Conservation (phyloP, 78 protist species). For the Chrysochromulina parva region DNA sequence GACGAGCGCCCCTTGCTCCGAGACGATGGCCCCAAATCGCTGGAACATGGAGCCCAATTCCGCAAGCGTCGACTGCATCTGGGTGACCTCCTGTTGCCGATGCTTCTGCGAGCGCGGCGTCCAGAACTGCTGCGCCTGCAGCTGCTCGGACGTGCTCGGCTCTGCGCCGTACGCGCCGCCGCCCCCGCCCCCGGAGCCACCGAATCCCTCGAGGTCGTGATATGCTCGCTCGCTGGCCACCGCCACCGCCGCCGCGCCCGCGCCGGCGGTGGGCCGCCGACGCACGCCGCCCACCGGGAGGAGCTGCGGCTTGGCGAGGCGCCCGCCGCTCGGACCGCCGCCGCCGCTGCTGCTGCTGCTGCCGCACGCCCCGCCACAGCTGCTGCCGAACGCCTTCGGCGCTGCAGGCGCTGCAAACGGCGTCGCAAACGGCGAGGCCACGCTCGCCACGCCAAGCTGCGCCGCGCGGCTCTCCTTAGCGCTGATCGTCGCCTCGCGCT, state of each 20-base stretch:
- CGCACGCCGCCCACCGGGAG: background rate
- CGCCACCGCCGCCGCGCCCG: background rate
- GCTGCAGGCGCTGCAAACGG: background rate
- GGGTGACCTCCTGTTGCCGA: background rate
- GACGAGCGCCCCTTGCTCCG: background rate
- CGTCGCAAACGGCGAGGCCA: background rate
- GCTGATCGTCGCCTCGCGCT: background rate
- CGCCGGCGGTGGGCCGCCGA: background rate
- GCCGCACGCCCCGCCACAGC: background rate
- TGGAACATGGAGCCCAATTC: background rate
- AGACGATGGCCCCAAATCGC: background rate
- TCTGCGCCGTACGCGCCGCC: background rate
- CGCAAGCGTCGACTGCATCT: conserved; percentile 12
- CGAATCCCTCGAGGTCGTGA: background rate
- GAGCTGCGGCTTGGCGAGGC: background rate
- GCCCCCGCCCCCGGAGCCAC: background rate
- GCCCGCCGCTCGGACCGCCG: background rate
- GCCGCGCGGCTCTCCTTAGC: background rate
- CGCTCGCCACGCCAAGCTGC: background rate
- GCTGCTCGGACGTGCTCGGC: background rate
- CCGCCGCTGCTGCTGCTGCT: background rate
- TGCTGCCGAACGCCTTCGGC: background rate
- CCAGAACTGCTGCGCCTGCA: background rate
- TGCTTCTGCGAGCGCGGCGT: background rate
- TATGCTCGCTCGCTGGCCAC: too few species aligned